Evolutionary conservation across 768 basidiomycete genomes (phyloP).

Genomic region (Gloeopeniophorella convolvens): DNA sequence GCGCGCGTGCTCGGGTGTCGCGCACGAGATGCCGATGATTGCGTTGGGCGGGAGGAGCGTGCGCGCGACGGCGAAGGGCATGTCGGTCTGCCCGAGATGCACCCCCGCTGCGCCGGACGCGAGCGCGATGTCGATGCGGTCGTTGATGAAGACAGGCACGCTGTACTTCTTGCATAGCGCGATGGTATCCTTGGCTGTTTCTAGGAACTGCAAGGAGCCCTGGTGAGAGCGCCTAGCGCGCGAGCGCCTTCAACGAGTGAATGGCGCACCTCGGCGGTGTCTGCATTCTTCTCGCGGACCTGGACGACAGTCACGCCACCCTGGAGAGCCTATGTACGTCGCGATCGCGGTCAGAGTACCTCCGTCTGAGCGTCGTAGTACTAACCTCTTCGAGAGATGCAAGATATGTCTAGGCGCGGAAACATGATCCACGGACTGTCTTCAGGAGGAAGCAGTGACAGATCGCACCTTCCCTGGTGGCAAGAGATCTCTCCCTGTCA

Average conservation of each 20-base stretch:
- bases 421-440: no score
- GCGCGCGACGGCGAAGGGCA: conserved; percentile 62
- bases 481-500: conserved; percentile 74
- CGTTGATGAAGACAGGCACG: conserved; percentile 83
- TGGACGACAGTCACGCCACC: conserved; percentile 91
- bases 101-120: conserved; percentile 73
- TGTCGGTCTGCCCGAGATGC: conserved; percentile 87
- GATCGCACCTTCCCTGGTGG: conserved; percentile 62
- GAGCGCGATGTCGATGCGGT: conserved; percentile 81
- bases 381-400: conserved; percentile 16
- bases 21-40: conserved; percentile 79
- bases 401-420: conserved; percentile 3
- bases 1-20: conserved; percentile 56
- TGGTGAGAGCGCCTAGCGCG: no score
- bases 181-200: conserved; percentile 65
- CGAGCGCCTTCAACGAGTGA: no score
- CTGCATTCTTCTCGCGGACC: conserved; percentile 76
- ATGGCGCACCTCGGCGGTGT: conserved; percentile 65
- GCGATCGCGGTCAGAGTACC: neutral
- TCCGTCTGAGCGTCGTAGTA: neutral
- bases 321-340: conserved; percentile 50
- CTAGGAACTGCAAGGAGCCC: conserved; percentile 60
- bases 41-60: conserved; percentile 58
- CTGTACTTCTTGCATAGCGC: conserved; percentile 66
- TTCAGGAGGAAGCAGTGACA: neutral